Conservation (phyloP, 1,139 yeast genomes). For the Magnusiomyces suaveolens region DNA sequence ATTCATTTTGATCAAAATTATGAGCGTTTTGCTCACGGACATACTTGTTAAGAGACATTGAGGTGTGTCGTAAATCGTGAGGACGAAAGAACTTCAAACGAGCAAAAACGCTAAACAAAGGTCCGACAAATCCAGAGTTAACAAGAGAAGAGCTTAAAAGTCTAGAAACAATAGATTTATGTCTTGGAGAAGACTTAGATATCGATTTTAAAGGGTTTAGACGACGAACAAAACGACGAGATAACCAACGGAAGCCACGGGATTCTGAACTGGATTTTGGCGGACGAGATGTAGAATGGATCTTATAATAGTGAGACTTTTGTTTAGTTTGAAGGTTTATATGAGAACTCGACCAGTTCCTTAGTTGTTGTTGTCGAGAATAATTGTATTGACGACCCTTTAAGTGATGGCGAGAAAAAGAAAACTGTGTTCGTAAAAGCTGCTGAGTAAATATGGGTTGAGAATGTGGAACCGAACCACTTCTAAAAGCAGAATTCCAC, state of each 20-base stretch:
- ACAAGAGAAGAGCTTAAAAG: not conserved
- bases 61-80: not conserved
- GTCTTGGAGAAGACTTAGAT: not conserved
- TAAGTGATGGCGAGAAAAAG: not conserved
- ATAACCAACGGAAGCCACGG: not conserved
- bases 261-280: not conserved
- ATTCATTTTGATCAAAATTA: not conserved
- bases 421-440: not conserved
- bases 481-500: not conserved
- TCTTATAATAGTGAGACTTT: not conserved
- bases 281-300: not conserved
- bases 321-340: not conserved
- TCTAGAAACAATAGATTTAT: not conserved
- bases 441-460: not conserved
- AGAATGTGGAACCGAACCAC: not conserved
- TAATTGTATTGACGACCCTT: not conserved
- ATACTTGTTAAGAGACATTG: constrained; percentile 2
- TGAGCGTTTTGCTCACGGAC: not conserved
- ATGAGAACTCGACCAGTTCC: no score
- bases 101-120: not conserved
- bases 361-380: no score
- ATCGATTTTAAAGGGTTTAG: not conserved
- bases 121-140: not conserved
- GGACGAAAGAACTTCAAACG: constrained; percentile 2
- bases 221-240: not conserved